Percentiles rank a stretch among this genome's conserved stretches.
Conservation (phyloP, 2,329 filamentous ascomycete genomes). For the Ophiocordyceps camponoti-leonardi region DNA sequence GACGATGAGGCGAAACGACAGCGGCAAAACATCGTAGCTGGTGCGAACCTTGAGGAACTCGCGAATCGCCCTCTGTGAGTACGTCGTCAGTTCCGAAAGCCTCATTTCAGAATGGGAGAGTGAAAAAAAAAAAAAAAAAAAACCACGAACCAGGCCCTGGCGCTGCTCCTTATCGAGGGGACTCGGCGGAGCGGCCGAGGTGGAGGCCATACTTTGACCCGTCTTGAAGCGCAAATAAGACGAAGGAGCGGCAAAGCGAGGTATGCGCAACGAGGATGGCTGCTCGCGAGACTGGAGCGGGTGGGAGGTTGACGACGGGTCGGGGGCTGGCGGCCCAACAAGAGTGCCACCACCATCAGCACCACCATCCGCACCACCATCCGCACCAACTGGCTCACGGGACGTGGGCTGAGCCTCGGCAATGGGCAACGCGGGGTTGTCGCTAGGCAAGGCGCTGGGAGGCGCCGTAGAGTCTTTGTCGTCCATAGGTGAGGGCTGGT, state of each 20-base stretch:
- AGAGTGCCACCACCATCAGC: background rate
- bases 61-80: conserved; percentile 62
- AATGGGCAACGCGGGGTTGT: conserved; percentile 5
- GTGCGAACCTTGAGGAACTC: conserved; percentile 93
- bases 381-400: conserved; percentile 4
- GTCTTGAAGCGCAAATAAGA: conserved; percentile 33
- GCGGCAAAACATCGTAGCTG: conserved; percentile 91
- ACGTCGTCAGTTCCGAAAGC: background rate
- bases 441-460: conserved; percentile 3
- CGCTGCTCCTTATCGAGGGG: conserved; percentile 60
- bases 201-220: conserved; percentile 10
- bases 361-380: background rate
- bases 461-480: conserved; percentile 2
- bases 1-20: conserved; percentile 89
- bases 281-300: background rate
- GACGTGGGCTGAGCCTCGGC: conserved; percentile 3
- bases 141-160: conserved; percentile 48
- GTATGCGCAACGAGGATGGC: conserved; percentile 15
- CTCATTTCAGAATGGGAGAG: background rate
- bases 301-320: background rate
- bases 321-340: background rate
- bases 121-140: background rate
- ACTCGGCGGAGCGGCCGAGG: conserved; percentile 26
- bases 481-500: conserved; percentile 3
- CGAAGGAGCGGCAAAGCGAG: conserved; percentile 42